Evolutionary conservation across 2,329 filamentous ascomycete genomes (phyloP).

Genomic region (Fusarium devonianum): DNA sequence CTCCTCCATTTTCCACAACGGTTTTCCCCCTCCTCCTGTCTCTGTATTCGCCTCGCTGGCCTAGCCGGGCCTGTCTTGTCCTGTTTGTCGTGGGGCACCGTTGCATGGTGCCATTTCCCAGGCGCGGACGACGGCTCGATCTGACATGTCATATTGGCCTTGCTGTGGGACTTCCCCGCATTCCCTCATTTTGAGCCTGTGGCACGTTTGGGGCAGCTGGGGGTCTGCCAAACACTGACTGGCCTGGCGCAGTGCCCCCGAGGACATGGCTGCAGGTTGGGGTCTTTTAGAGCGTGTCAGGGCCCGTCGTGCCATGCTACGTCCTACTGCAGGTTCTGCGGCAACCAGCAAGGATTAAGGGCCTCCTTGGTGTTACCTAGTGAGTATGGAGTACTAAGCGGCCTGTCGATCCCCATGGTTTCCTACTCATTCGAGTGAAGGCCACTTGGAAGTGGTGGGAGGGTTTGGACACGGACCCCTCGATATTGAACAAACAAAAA

Average conservation of each 20-base stretch:
- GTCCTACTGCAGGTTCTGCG: constrained; percentile 36
- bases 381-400: constrained; percentile 1
- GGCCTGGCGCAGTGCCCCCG: constrained; percentile 19
- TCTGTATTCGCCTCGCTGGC: constrained; percentile 8
- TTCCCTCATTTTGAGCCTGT: constrained; percentile 21
- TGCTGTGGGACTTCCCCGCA: constrained; percentile 33
- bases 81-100: constrained; percentile 21
- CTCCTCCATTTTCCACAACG: constrained; percentile 22
- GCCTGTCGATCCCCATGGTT: background rate
- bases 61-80: too few relatives aligned
- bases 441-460: background rate
- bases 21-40: constrained; percentile 4
- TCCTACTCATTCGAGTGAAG: constrained; percentile 15
- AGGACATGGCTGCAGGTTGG: constrained; percentile 22
- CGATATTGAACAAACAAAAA: constrained; percentile 24
- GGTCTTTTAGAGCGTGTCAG: constrained; percentile 15
- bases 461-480: constrained; percentile 18
- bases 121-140: constrained; percentile 23
- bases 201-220: constrained; percentile 1
- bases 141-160: constrained; percentile 34
- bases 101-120: constrained; percentile 36
- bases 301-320: constrained; percentile 21
- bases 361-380: constrained; percentile 15
- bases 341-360: constrained; percentile 19
- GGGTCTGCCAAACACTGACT: constrained; percentile 22